Evolutionary conservation across 1,284 basidiomycete species (phyloP).

Genomic region (Dichomitus squalens): DNA sequence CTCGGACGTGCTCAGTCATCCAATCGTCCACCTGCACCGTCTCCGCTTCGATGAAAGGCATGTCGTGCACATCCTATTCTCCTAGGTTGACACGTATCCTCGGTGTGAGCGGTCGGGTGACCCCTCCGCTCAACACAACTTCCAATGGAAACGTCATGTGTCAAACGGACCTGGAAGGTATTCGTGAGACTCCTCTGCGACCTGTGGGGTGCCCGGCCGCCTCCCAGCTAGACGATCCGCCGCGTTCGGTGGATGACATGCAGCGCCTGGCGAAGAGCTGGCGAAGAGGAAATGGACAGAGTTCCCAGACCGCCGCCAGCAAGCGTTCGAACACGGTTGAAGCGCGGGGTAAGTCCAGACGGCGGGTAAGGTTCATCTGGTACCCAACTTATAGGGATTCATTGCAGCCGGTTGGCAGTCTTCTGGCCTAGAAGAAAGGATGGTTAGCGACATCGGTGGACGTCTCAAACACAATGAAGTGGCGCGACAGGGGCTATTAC

Average conservation of each 20-base stretch:
- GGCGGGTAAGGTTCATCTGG: neutral
- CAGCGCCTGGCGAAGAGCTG: too few species aligned
- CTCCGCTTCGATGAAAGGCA: constrained; percentile 3
- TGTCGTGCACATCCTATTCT: constrained; percentile 4
- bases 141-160: constrained; percentile 7
- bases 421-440: neutral
- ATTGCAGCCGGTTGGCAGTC: neutral
- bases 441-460: neutral
- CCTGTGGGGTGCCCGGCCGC: constrained; percentile 15
- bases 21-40: constrained; percentile 3
- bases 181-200: neutral
- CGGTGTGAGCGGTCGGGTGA: constrained; percentile 17
- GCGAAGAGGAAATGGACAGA: constrained; percentile 1
- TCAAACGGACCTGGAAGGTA: neutral
- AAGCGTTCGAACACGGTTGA: constrained; percentile 6
- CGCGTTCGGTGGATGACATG: constrained; percentile 7
- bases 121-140: constrained; percentile 4
- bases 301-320: constrained; percentile 6
- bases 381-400: neutral
- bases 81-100: constrained; percentile 19
- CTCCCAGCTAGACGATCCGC: constrained; percentile 9
- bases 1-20: constrained; percentile 22
- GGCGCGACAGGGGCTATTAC: too few species aligned
- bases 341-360: neutral
- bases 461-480: too few species aligned